These are phyloP conservation scores for Aureobasidium sp. DNA, from an alignment of 2,329 filamentous ascomycete genomes.

Conservation along the genomic window DNA sequence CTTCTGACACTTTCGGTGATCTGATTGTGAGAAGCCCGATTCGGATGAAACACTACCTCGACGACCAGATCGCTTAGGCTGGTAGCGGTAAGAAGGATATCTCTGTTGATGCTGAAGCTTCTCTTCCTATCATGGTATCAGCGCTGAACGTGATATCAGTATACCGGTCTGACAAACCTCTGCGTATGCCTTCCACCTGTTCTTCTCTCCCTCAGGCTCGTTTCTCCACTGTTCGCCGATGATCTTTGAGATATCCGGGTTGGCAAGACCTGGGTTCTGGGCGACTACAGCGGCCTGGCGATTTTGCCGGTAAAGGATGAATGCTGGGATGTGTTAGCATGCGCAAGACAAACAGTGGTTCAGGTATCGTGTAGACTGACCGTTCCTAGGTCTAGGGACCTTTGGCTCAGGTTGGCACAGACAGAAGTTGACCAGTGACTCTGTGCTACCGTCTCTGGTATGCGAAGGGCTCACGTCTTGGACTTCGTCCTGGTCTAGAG, in stretches of 20 bases:
- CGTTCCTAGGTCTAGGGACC: conserved; percentile 62
- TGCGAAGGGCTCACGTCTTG: conserved; percentile 21
- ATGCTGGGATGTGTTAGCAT: conserved; percentile 53
- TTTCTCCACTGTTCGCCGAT: conserved; percentile 88
- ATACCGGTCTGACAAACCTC: conserved; percentile 45
- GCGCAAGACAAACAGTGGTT: conserved; percentile 20
- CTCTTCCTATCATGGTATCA: conserved; percentile 54
- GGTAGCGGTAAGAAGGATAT: conserved; percentile 91
- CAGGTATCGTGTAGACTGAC: conserved; percentile 38
- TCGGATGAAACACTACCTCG: conserved; percentile 23
- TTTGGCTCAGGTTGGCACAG: conserved; percentile 64
- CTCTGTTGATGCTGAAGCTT: conserved; percentile 81
- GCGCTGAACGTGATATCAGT: background rate
- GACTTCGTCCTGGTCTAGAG: conserved; percentile 25
- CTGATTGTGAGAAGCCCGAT: conserved; percentile 17
- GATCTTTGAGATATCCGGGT: conserved; percentile 95
- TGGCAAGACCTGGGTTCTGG: conserved; percentile 79
- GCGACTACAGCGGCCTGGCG: conserved; percentile 75
- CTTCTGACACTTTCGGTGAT: conserved; percentile 53
- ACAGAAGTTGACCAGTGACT: conserved; percentile 48
- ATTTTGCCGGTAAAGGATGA: conserved; percentile 94
- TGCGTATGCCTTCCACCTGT: conserved; percentile 79
- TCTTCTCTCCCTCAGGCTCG: conserved; percentile 64
- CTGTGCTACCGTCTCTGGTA: conserved; percentile 26
- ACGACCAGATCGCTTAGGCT: conserved; percentile 58